Conservation (phyloP, 192 early-diverging fungal species). For the Glomus cerebriforme region DNA sequence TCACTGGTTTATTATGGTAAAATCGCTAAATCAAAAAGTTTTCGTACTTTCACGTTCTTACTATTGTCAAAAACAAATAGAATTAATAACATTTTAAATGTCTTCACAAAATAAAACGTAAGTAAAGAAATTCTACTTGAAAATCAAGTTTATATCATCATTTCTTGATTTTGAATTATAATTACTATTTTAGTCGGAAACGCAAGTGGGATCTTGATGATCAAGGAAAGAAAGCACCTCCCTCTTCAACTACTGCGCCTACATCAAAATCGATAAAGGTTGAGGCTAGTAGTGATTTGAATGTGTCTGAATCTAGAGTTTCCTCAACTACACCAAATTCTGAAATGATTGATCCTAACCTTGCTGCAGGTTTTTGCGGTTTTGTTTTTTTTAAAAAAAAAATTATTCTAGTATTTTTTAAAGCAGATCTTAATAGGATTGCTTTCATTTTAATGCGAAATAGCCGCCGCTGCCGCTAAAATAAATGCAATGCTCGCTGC, state of each 20-base stretch:
- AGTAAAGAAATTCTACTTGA: neutral
- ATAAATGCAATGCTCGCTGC: conserved; percentile 56
- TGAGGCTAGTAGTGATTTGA: neutral
- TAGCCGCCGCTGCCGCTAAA: conserved; percentile 54
- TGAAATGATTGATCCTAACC: conserved; percentile 13
- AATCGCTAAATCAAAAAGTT: neutral
- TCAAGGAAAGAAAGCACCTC: conserved; percentile 36
- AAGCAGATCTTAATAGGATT: neutral
- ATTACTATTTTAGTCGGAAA: conserved; percentile 30
- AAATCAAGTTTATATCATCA: neutral
- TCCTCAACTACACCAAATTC: neutral
- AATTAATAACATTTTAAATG: neutral
- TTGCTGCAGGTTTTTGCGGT: conserved; percentile 6
- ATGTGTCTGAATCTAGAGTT: neutral
- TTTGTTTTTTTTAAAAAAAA: neutral
- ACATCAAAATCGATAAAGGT: conserved; percentile 25
- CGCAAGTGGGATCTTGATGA: conserved; percentile 51
- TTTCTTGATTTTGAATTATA: neutral
- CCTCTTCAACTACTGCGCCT: conserved; percentile 6
- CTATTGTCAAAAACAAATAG: neutral
- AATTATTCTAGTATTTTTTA: neutral
- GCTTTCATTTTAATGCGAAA: neutral
- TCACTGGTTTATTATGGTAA: neutral
- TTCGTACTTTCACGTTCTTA: neutral
- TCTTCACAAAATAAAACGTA: neutral